A percentile compares a stretch with the other conserved stretches of the same genome.
These are phyloP conservation scores for Poronia punctata DNA, from an alignment of 495 filamentous ascomycete genomes.

Conservation along the genomic window DNA sequence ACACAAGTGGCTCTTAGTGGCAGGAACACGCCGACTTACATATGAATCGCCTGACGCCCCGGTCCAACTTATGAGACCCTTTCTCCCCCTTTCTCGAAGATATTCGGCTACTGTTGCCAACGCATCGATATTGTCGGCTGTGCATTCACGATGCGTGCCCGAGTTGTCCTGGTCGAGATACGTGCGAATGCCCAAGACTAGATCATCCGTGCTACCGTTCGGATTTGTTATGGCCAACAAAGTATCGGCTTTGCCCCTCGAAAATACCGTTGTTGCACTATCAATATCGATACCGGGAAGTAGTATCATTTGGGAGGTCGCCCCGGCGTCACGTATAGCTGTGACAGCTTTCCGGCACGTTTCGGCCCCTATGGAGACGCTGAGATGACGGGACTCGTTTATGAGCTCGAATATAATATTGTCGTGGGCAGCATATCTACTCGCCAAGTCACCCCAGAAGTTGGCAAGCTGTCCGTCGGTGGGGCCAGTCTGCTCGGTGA, in stretches of 20 bases:
- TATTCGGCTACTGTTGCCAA: slow-evolving; percentile 43
- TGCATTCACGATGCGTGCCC: slow-evolving; percentile 46
- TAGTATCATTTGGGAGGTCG: slow-evolving; percentile 48
- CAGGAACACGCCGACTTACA: slow-evolving; percentile 14
- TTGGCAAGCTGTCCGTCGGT: slow-evolving; percentile 48
- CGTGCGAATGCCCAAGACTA: slow-evolving; percentile 47
- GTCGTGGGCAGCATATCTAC: slow-evolving; percentile 40
- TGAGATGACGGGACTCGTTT: slow-evolving; percentile 54
- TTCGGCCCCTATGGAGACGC: slow-evolving; percentile 42
- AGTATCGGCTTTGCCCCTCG: slow-evolving; percentile 37
- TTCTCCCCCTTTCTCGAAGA: slow-evolving; percentile 41
- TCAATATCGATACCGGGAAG: slow-evolving; percentile 44
- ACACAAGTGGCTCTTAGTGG: background rate
- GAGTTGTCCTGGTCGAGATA: slow-evolving; percentile 53
- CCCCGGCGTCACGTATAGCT: slow-evolving; percentile 52
- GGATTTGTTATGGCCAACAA: slow-evolving; percentile 48
- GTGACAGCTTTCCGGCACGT: slow-evolving; percentile 51
- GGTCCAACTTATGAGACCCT: slow-evolving; percentile 48
- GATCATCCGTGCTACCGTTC: slow-evolving; percentile 43
- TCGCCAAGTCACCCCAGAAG: slow-evolving; percentile 52
- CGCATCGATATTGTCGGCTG: slow-evolving; percentile 43
- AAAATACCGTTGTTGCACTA: slow-evolving; percentile 36
- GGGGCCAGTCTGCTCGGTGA: slow-evolving; percentile 54
- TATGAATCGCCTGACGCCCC: slow-evolving; percentile 36
- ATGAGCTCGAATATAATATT: slow-evolving; percentile 55